Base-by-base conservation (phyloP, 768 basidiomycete genomes). In the Amanita pallidorosea region DNA sequence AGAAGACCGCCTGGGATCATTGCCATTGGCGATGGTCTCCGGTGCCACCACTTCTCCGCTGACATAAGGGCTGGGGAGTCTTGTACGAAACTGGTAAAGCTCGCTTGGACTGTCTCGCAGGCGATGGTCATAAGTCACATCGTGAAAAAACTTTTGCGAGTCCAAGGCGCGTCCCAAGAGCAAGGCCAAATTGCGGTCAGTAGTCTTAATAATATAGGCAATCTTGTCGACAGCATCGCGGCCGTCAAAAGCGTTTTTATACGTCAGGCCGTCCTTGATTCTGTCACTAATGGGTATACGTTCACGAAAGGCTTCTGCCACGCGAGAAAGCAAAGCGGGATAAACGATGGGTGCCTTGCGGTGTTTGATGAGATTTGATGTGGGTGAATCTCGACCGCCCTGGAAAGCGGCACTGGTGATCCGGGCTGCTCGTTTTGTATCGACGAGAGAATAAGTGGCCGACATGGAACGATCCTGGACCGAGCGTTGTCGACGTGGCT, bases 61-160 rank as follows among this genome's bases (percentile, higher is more conserved):
- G 52, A 88, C 85, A 61, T 92, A 93, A 2, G 88, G 89, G 60
- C 83, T 90, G 5, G 83, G 78, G 35, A 96, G 62, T 60, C 83
- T 81, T 43, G 88, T 84, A 56, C 82, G 75, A 67, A 99, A 98
- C 62, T 95, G 93, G 66, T 97, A 99, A 27, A 99, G 67, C 67
- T 99, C 96, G 54, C 76, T 75, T 0, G 82, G 70, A 59, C 82
- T 91, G 66, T 98, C 96, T 46, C 96, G 73, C 52, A 99, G 64
- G 12, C 95, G 85, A 64, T 99, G 96, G 61, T 97, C 95, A 62
- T 98, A 99, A 7, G 96, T 97, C 57, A 99, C 96, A 61, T 98
- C 96, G 61, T 99, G 96, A 63, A 99, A 98, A 69, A 92, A 98
- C 69, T 98, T 98, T 65, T 98, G 96, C 7, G 94, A 87, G 61